These are phyloP conservation scores for Podaxis mareebaensis DNA, from an alignment of 768 basidiomycete genomes.

Conservation along the genomic window DNA sequence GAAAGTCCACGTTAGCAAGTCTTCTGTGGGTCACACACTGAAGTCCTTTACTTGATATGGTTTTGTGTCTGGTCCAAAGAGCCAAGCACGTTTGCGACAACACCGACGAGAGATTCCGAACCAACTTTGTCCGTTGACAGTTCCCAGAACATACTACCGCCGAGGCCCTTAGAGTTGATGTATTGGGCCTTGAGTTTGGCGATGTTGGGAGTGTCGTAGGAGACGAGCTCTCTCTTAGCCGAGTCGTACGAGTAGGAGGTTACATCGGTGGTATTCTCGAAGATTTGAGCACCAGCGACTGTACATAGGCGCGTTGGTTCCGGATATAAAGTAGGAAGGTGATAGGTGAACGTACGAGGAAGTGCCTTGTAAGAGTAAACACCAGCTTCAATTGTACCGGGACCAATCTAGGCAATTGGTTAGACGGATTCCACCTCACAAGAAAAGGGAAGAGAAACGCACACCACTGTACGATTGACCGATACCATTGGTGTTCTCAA, in stretches of 20 bases:
- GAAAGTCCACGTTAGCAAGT: neutral
- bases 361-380: slow-evolving; percentile 78
- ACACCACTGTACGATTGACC: slow-evolving; percentile 71
- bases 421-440: neutral
- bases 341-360: slow-evolving; percentile 45
- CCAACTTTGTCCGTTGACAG: slow-evolving; percentile 64
- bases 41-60: slow-evolving; percentile 51
- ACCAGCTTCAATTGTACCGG: slow-evolving; percentile 68
- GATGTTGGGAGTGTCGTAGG: slow-evolving; percentile 76
- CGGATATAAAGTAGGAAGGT: neutral
- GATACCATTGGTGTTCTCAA: slow-evolving; percentile 68
- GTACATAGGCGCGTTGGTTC: slow-evolving; percentile 13
- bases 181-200: slow-evolving; percentile 69
- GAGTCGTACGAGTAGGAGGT: slow-evolving; percentile 79
- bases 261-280: slow-evolving; percentile 69
- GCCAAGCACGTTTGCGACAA: slow-evolving; percentile 47
- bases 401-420: slow-evolving; percentile 52
- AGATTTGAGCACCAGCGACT: slow-evolving; percentile 57
- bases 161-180: slow-evolving; percentile 58
- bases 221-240: slow-evolving; percentile 64
- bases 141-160: slow-evolving; percentile 79
- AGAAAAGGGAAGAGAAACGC: slow-evolving; percentile 19
- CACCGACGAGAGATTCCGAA: slow-evolving; percentile 56
- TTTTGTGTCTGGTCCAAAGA: slow-evolving; percentile 63
- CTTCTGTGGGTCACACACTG: neutral